Evolutionary conservation across 306 rosid species (phyloP), one percentile per base, ranked within the genome.

Genomic region (Dicorynia guianensis): DNA sequence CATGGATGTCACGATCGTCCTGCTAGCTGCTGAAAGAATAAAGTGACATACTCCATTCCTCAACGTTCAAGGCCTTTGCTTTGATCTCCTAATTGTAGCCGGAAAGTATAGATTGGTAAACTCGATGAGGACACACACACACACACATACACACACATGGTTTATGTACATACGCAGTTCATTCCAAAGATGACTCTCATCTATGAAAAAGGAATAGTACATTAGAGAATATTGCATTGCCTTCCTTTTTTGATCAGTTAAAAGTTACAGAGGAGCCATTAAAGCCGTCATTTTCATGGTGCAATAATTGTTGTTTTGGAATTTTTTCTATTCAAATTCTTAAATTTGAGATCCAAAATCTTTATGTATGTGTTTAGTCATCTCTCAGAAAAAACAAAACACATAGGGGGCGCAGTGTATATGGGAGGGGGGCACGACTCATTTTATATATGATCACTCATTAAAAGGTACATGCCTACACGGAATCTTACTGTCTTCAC

Each of bases 401-500:
- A n/a, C n/a, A n/a, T n/a, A 14, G 39, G 25, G 15, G 11, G 17
- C 36, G 43, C 4, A 42, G 67, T 39, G 0, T 36, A 56, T 25
- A 49, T 14, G 18, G 49, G 11, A 40, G 4, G 50, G 55, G 5
- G 55, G 5, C 30, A 65, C 39, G 38, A 20, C 56, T 66, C 43
- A 7, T 25, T 46, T 25, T 47, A 48, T 18, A 48, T 18, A 25
- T 25, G 19, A 44, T 44, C 49, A 39, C 46, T 18, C 0, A n/a
- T 9, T 34, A 61, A 20, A 42, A 30, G 73, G 59, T 56, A 64
- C 11, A 66, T 4, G 58, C 30, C 30, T 25, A 25, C 30, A 25
- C 30, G 1, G 64, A 80, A 60, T 80, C 80, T 75, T 19, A 19
- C 56, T 19, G 36, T 71, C 62, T 75, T 75, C 64, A 63, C 71